Evolutionary conservation across 129 eudicot genomes (phyloP), one percentile per base, ranked within the genome.

Genomic region (Saposhnikovia divaricata): DNA sequence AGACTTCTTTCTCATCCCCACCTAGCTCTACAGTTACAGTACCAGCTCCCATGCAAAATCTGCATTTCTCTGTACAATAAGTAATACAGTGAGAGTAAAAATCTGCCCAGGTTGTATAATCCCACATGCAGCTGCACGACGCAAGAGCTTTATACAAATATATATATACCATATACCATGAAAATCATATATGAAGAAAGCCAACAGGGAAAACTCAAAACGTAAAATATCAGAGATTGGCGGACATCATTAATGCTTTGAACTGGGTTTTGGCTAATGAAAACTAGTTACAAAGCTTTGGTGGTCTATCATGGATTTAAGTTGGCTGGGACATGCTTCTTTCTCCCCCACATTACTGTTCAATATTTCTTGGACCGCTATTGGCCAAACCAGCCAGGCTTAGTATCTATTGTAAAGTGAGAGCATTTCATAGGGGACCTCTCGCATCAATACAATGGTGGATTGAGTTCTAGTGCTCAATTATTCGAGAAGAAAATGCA

Each of bases 11-110:
- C 81, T 95, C 96, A 3, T 81, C 93, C 0, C 92, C 97, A n/a
- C 98, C 98, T 65, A 95, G 97, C 83, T 92, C 97, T 40, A 95
- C 97, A 0, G 92, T 80, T 80, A 95, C 87, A 43, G 21, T 86
- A 53, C 98, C 97, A 73, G 83, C 85, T 75, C 98, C 98, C 82
- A 85, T 46, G 91, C 98, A 95, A 81, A 95, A 90, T 85, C 98
- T 90, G 84, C 98, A 95, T 76, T 79, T 81, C 82, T 92, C 98
- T 95, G 92, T 55, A 43, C 39, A 82, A 6, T 77, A 51, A n/a
- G 59, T 43, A 0, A 77, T 21, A 65, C 28, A 19, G 37, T 84
- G 12, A 80, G 76, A 68, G 42, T 13, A 40, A 9, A 53, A 63
- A 25, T 40, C 51, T 78, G 40, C 37, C 65, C 15, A 1, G 13